Evolutionary conservation across 108 stramenopile species (phyloP).

Genomic region (Nitzschia palea): DNA sequence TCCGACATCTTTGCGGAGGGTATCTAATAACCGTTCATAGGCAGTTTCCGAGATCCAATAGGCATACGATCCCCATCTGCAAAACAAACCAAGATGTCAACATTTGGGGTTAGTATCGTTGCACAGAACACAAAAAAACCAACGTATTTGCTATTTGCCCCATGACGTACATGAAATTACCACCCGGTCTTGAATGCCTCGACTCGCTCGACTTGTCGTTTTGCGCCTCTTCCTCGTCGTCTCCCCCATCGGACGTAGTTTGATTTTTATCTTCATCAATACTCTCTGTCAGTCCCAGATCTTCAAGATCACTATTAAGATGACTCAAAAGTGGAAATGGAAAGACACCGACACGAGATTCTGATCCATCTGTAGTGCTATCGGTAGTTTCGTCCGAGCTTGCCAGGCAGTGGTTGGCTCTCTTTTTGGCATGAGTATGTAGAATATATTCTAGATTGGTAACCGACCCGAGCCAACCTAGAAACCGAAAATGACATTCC

Average conservation of each 20-base stretch:
- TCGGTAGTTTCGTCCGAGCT: too few relatives aligned
- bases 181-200: constrained; percentile 59
- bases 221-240: constrained; percentile 1
- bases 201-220: constrained; percentile 14
- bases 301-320: constrained; percentile 33
- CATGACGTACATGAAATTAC: constrained; percentile 61
- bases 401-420: constrained; percentile 19
- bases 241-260: background rate
- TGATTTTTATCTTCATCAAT: background rate
- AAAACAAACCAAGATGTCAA: too few relatives aligned
- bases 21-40: constrained; percentile 51
- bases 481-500: constrained; percentile 73
- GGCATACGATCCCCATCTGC: constrained; percentile 75
- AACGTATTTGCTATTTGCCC: too few relatives aligned
- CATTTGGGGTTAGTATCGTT: too few relatives aligned
- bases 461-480: constrained; percentile 80
- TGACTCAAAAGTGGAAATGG: constrained; percentile 69
- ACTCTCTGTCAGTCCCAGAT: too few relatives aligned
- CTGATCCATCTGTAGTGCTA: too few relatives aligned
- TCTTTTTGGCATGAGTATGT: constrained; percentile 52
- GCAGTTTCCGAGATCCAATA: constrained; percentile 74
- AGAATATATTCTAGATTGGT: constrained; percentile 78
- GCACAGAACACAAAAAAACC: too few relatives aligned
- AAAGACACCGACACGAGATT: constrained; percentile 24
- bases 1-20: constrained; percentile 76